phyloP scores from a whole-genome alignment of 1,139 yeast species.

The Maudiozyma humilis region DNA sequence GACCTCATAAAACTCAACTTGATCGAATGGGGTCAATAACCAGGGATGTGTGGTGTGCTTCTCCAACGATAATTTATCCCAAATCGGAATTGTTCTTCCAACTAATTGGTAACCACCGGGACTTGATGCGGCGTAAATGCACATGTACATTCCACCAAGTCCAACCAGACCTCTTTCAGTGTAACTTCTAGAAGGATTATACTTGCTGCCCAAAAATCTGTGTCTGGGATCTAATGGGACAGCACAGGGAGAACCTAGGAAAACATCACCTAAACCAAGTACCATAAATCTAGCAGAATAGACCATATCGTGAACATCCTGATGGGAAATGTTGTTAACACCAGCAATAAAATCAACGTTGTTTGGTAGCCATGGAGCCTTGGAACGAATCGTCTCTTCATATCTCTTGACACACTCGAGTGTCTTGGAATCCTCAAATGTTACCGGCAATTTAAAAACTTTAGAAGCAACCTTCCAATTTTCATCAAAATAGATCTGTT shows the following conservation, averaged over 20 bases:
- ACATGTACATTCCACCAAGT: conserved; percentile 97
- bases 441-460: conserved; percentile 82
- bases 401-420: conserved; percentile 84
- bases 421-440: conserved; percentile 86
- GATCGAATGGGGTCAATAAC: conserved; percentile 87
- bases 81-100: conserved; percentile 93
- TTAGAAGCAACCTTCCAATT: conserved; percentile 84
- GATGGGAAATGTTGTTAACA: conserved; percentile 71
- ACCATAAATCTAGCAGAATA: conserved; percentile 87
- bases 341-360: conserved; percentile 90
- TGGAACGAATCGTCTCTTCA: conserved; percentile 83
- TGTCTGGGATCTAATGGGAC: conserved; percentile 97
- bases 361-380: conserved; percentile 97
- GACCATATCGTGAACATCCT: conserved; percentile 71
- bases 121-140: conserved; percentile 95
- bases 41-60: conserved; percentile 76
- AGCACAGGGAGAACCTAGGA: conserved; percentile 96
- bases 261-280: conserved; percentile 92
- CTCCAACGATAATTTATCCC: conserved; percentile 88
- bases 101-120: conserved; percentile 98
- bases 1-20: conserved; percentile 89
- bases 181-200: conserved; percentile 91
- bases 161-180: conserved; percentile 98
- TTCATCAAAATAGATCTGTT: conserved; percentile 60
- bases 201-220: conserved; percentile 82